Evolutionary conservation across 2,329 filamentous ascomycete genomes (phyloP), one percentile per base, ranked within the genome.

Genomic region (Nothomitra cinnamomea): DNA sequence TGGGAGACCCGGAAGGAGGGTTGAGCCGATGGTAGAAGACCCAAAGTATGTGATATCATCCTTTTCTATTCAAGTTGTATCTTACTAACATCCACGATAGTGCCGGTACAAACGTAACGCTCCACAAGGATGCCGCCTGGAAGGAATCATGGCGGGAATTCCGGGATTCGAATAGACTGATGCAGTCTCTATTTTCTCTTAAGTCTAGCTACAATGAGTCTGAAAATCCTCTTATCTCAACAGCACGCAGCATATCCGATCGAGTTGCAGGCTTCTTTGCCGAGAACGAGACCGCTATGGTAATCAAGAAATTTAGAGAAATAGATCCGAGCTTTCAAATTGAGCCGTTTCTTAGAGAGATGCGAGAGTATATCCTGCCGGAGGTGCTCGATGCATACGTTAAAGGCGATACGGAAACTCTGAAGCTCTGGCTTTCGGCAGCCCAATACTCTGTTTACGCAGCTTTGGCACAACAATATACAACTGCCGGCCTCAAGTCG

Each of bases 91-190:
- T 24, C 22, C 38, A 51, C 38, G 45, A 19, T n/a, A 95, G 92
- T 55, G 92, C 92, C 56, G 92, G 92, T 56, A 95, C 89, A 55
- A 94, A 94, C 64, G 73, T 98, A 50, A 96, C 90, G 0, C 67
- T 98, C 0, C 92, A 98, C 75, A 98, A 98, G 70, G 92, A 98
- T 61, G 83, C 92, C 13, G 86, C 85, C 21, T 96, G 90, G 87
- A 95, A 95, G 70, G 90, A 96, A 67, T 87, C 88, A n/a, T 98
- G 92, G 92, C 80, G 83, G 62, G 85, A 92, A 52, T 98, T 96
- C 78, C 83, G 85, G 58, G 92, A 98, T 66, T 81, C 80, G 59
- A 95, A 83, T 69, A 87, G 84, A 61, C 70, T 95, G 56, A 86
- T 95, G 66, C 90, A 95, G 69, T 82, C 84, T 55, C 71, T 95